These are phyloP conservation scores for Nakaseomyces nivariensis DNA, from an alignment of 1,139 yeast genomes.

Conservation along the genomic window DNA sequence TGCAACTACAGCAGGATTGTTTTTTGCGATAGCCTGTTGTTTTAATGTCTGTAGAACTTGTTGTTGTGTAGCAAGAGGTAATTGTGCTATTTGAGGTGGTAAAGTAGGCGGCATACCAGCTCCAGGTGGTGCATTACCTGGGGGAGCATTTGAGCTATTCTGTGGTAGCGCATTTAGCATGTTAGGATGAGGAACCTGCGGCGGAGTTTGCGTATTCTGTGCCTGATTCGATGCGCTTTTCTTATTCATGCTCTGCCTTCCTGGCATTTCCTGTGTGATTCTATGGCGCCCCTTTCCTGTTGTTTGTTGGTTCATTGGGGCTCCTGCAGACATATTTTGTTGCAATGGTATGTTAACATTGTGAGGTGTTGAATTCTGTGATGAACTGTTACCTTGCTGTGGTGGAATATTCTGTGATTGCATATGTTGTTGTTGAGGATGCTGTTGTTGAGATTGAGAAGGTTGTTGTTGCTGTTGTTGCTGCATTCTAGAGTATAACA, in stretches of 20 bases:
- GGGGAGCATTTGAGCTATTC: neutral
- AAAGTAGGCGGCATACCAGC: conserved; percentile 16
- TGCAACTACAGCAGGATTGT: conserved; percentile 27
- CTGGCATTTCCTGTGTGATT: neutral
- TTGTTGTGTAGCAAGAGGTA: conserved; percentile 27
- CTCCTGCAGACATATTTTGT: conserved; percentile 3
- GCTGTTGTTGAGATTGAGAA: conserved; percentile 13
- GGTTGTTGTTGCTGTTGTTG: conserved; percentile 17
- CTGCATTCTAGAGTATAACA: conserved; percentile 21
- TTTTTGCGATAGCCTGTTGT: conserved; percentile 27
- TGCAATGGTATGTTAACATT: conserved; percentile 2
- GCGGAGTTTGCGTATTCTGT: neutral
- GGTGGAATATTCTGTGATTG: conserved; percentile 7
- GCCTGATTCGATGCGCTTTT: neutral
- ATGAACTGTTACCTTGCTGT: conserved; percentile 10
- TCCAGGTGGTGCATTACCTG: neutral
- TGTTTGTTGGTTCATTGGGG: neutral
- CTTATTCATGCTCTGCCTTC: neutral
- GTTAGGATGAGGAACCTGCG: neutral
- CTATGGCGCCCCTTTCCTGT: neutral
- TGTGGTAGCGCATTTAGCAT: neutral
- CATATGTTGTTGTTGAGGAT: conserved; percentile 13
- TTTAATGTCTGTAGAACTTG: conserved; percentile 25
- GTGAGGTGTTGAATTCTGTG: conserved; percentile 4
- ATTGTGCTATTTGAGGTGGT: conserved; percentile 29